A percentile compares a stretch with the other conserved stretches of the same genome.
Conservation (phyloP, 1,284 basidiomycete species). For the Ceratobasidium sp. region DNA sequence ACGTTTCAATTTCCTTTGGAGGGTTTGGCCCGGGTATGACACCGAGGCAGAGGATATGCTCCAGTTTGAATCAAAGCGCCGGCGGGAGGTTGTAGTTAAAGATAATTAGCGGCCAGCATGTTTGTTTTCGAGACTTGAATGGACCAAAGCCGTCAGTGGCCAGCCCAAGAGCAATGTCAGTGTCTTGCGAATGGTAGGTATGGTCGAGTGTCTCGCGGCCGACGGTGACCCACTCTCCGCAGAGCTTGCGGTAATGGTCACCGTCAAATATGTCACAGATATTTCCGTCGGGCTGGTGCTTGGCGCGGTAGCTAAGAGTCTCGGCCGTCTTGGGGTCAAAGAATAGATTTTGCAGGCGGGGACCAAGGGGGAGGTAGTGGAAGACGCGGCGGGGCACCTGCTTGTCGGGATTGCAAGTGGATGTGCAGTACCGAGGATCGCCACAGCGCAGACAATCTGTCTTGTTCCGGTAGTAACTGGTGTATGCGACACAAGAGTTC, state of each 20-base stretch:
- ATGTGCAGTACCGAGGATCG: constrained; percentile 17
- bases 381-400: constrained; percentile 20
- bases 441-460: constrained; percentile 44
- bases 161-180: constrained; percentile 48
- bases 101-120: constrained; percentile 51
- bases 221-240: constrained; percentile 10
- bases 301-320: constrained; percentile 52
- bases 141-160: constrained; percentile 20
- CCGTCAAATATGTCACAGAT: constrained; percentile 52
- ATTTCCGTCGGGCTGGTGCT: constrained; percentile 39
- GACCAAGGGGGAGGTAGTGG: constrained; percentile 48
- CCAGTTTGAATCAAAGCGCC: constrained; percentile 27
- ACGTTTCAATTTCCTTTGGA: constrained; percentile 48
- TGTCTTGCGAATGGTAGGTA: constrained; percentile 53
- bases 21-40: constrained; percentile 47
- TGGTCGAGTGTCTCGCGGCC: constrained; percentile 44
- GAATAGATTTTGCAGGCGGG: constrained; percentile 37
- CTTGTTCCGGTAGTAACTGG: constrained; percentile 15
- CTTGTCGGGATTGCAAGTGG: constrained; percentile 1
- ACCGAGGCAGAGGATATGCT: constrained; percentile 46
- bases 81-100: constrained; percentile 50
- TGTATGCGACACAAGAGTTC: constrained; percentile 46
- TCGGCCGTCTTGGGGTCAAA: constrained; percentile 46
- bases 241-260: constrained; percentile 27
- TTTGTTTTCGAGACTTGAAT: constrained; percentile 52